Base-by-base conservation (phyloP, 2,329 filamentous ascomycete species). In the Pochonia chlamydosporia region DNA sequence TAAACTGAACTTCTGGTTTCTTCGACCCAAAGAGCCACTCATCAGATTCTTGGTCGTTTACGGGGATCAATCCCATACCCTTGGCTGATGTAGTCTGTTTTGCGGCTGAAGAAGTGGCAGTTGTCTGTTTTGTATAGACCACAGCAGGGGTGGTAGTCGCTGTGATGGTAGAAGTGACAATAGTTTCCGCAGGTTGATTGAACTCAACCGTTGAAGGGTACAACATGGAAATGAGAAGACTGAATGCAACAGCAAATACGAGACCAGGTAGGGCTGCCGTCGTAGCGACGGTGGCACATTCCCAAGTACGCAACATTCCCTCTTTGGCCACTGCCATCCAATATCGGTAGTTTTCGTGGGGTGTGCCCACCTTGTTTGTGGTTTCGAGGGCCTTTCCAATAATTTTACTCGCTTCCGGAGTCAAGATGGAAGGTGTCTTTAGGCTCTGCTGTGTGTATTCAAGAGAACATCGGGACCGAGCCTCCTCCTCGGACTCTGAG, bases 391-490 rank as follows among this genome's bases (percentile, higher is more conserved):
- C 26, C 28, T 44, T 49, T 42, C 59, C 57, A 37, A 62, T 48
- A 25, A 62, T 54, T 41, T 57, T 55, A 48, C 58, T 65, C 20
- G 59, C 60, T 39, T 68, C 65, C 10, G 65, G 64, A 4, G 65
- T 64, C n/a, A 56, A 54, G 23, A 69, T 62, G 23, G 69, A 71
- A 4, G 73, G 73, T 30, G 63, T 71, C 41, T 63, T 63, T 36
- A 77, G 68, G 45, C 67, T 70, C 54, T 76, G 64, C 40, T 76
- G 72, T 20, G 73, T 71, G 52, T 78, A 78, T 46, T 70, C 65
- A 23, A 76, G 67, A 20, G 74, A 75, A 10, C 60, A 59, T 48
- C 60, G 55, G 49, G 66, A 68, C 23, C 64, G 63, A 7, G 59
- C 63, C 21, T 68, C 67, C 16, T 71, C 68, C 23, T 76, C 71